These are phyloP conservation scores for Cubamyces lactineus DNA, from an alignment of 768 basidiomycete genomes.

Conservation along the genomic window DNA sequence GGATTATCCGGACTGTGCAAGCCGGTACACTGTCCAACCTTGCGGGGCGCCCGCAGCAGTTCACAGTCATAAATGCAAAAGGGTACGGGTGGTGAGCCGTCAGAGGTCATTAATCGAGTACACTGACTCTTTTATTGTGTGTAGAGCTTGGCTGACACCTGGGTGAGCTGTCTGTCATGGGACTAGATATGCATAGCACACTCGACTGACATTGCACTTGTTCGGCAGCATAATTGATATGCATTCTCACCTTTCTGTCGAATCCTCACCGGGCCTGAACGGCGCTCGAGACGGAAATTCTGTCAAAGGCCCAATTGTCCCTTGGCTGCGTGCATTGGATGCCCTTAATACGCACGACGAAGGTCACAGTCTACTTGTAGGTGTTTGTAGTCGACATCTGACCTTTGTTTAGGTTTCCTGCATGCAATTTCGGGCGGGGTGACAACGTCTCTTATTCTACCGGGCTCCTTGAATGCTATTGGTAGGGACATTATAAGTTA, in stretches of 20 bases:
- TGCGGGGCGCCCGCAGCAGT: neutral
- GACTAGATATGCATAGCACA: too few relatives aligned
- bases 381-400: too few relatives aligned
- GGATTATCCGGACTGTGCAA: slow-evolving; percentile 57
- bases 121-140: neutral
- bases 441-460: slow-evolving; percentile 76
- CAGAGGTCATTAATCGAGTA: neutral
- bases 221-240: slow-evolving; percentile 50
- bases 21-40: too few relatives aligned
- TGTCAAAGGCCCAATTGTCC: slow-evolving; percentile 49
- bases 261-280: slow-evolving; percentile 25
- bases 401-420: slow-evolving; percentile 42
- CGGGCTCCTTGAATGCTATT: slow-evolving; percentile 67
- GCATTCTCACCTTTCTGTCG: slow-evolving; percentile 61
- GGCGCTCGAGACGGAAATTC: slow-evolving; percentile 64
- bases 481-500: slow-evolving; percentile 38
- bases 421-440: slow-evolving; percentile 69
- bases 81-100: slow-evolving; percentile 29
- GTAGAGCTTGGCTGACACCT: slow-evolving; percentile 68
- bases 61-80: slow-evolving; percentile 53
- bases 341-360: slow-evolving; percentile 76
- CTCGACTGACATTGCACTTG: neutral
- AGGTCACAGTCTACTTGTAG: slow-evolving; percentile 25
- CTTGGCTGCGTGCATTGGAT: slow-evolving; percentile 72
- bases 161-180: slow-evolving; percentile 26